Evolutionary conservation across 2,329 filamentous ascomycete species (phyloP).

Genomic region (Pleoardoris graminearum): DNA sequence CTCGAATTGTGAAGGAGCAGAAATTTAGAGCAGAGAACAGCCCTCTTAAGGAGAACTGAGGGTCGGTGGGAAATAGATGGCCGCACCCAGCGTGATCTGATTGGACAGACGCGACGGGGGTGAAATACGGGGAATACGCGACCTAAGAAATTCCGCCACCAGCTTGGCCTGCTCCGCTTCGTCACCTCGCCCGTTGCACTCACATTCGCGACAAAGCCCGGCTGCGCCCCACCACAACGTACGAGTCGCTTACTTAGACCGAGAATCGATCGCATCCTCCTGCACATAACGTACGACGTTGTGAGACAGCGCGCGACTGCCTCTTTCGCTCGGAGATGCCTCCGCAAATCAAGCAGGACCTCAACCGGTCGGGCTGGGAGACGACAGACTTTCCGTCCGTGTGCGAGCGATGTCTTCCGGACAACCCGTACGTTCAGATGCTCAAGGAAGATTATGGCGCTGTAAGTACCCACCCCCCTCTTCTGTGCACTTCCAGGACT

Average conservation of each 20-base stretch:
- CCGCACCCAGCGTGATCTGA: slow-evolving; percentile 3
- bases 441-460: slow-evolving; percentile 94
- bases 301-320: slow-evolving; percentile 3
- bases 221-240: slow-evolving; percentile 5
- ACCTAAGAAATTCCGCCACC: slow-evolving; percentile 6
- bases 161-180: slow-evolving; percentile 4
- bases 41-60: slow-evolving; percentile 16
- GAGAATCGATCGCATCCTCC: not conserved
- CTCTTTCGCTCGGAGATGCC: slow-evolving; percentile 60
- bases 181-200: not conserved
- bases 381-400: slow-evolving; percentile 87
- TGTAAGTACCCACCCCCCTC: slow-evolving; percentile 75
- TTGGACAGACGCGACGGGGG: not conserved
- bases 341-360: slow-evolving; percentile 92
- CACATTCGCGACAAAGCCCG: not conserved
- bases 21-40: not conserved
- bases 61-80: slow-evolving; percentile 32
- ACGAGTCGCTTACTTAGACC: not conserved
- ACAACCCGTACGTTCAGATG: slow-evolving; percentile 99
- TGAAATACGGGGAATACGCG: not conserved
- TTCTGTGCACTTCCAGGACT: slow-evolving; percentile 77
- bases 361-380: slow-evolving; percentile 96
- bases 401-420: slow-evolving; percentile 89
- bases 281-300: slow-evolving; percentile 1
- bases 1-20: not conserved